Evolutionary conservation across 441 rosid species (phyloP), one percentile per base, ranked within the genome.

Genomic region (Breynia disticha): DNA sequence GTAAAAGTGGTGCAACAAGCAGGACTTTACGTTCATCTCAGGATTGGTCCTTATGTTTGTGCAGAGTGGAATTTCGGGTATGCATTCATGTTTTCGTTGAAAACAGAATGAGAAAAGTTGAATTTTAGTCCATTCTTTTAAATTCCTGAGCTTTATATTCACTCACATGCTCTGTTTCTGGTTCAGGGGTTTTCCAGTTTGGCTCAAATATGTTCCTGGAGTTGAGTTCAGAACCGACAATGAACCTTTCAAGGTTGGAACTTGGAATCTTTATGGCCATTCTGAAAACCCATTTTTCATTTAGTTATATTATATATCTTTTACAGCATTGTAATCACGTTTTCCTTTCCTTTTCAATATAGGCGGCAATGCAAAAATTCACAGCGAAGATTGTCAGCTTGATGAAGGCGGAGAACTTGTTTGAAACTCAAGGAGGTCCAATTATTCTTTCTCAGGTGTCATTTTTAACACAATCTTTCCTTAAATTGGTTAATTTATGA

Each of bases 61-160:
- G 98, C 96, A 8, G 97, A 91, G 56, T 90, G 96, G 98, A 87
- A 90, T 71, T 85, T 90, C 19, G 98, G 98, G 98, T 91, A 77
- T 63, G 42, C 11, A 16, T 14, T 54, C 60, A 28, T 28, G 35
- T 28, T 28, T 28, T 9, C 2, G 47, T 19, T 28, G 51, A 32
- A 59, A 66, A 21, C 76, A 77, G 54, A 77, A 74, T 5, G 86
- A 15, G 35, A 28, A 28, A 28, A 28, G 8, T 9, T 80, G 78
- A 78, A 57, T 73, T 65, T 38, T 79, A 80, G 83, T 77, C 73
- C 49, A 7, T n/a, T 7, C 18, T 37, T 21, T 35, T n/a, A n/a
- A n/a, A n/a, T n/a, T n/a, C n/a, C n/a, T n/a, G n/a, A n/a, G n/a
- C n/a, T 24, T 24, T 24, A 24, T 24, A 24, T 24, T 24, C 32